Percentiles rank a stretch among this genome's conserved stretches.
phyloP scores from a whole-genome alignment of 2,329 filamentous ascomycete species.

The Lasiodiplodia theobromae region DNA sequence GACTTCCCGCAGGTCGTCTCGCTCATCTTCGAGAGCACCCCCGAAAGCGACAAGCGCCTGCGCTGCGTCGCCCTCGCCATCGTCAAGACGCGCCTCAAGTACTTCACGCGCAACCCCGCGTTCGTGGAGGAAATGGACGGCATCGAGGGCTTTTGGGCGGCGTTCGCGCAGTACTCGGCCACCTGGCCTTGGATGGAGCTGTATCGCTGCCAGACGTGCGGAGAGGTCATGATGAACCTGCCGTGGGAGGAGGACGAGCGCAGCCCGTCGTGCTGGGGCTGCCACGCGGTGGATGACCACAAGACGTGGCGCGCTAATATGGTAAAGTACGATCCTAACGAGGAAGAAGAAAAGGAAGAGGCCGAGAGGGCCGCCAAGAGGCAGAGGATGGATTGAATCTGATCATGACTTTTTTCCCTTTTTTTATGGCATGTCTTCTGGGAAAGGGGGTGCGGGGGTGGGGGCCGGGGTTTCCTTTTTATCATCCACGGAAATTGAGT shows the following conservation, averaged over 20 bases:
- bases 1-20: background rate
- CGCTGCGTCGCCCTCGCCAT: background rate
- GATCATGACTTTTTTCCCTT: background rate
- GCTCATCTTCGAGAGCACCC: constrained; percentile 7
- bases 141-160: constrained; percentile 2
- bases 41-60: background rate
- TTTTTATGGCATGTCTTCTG: no score
- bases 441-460: background rate
- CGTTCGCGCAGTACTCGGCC: background rate
- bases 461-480: background rate
- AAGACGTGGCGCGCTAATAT: background rate
- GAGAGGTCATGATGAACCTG: constrained; percentile 8
- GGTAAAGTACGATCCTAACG: constrained; percentile 6
- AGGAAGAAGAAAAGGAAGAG: background rate
- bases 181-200: constrained; percentile 14
- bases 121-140: constrained; percentile 12
- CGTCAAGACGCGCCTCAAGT: constrained; percentile 1
- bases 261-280: background rate
- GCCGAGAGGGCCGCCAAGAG: constrained; percentile 2
- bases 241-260: constrained; percentile 1
- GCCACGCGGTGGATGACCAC: background rate
- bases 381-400: background rate
- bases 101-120: constrained; percentile 12
- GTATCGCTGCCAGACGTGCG: background rate
- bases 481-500: background rate